Evolutionary conservation across 257 asterid species (phyloP), one percentile per base, ranked within the genome.

Genomic region (Przewalskia tangutica): DNA sequence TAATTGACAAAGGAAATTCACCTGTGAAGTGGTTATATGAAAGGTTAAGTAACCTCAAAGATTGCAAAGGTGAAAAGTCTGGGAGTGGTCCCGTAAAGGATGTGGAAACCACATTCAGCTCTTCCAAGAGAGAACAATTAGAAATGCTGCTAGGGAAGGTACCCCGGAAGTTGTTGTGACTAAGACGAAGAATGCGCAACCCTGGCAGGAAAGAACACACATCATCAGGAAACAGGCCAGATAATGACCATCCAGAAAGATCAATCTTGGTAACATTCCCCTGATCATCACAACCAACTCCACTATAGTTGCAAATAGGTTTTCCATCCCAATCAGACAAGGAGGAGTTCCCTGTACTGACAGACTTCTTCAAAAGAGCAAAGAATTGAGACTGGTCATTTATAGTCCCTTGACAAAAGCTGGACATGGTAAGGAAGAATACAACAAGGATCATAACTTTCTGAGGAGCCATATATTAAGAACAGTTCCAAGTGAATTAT

Each of bases 1-100:
- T 83, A 77, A 95, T 27, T 3, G 98, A 95, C 66, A 90, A 13
- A 13, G 98, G 98, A 81, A 93, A 93, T 12, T 89, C 81, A 10
- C 98, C 98, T 0, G 86, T 77, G 58, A 95, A 91, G 56, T 5
- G 77, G 84, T 93, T 95, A 48, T 85, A 59, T 0, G 98, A 95
- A 50, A 95, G 92, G 64, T 95, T 94, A 9, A 95, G 91, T 5
- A 85, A 13, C 76, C 77, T 86, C 79, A 95, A 51, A 34, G 89
- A 84, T 3, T 53, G 82, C 88, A 93, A 67, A n/a, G 88, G 87
- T 7, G 98, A 89, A 44, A 95, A 90, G 66, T 95, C 93, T 2
- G 98, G 97, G 48, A 93, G 27, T 5, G 85, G 20, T 8, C 98
- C 98, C 0, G 86, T 82, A 77, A 88, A 86, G 36, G 81, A n/a